Percentiles rank a stretch among this genome's conserved stretches.
These are phyloP conservation scores for Helenozyma rhizophorensis DNA, from an alignment of 805 yeast genomes.

Conservation along the genomic window DNA sequence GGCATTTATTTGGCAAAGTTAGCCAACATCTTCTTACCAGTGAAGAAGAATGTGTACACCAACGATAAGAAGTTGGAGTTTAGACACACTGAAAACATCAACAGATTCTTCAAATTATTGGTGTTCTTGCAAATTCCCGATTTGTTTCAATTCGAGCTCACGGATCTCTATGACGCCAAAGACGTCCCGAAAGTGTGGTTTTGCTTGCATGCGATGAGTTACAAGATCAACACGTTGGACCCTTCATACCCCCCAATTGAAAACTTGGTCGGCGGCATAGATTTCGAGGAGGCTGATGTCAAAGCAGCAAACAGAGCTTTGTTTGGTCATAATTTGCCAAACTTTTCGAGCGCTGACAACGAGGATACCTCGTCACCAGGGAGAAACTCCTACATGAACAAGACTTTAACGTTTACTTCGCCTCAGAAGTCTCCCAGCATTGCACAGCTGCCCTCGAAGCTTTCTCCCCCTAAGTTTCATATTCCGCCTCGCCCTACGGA, in stretches of 20 bases:
- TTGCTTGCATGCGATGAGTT: conserved; percentile 85
- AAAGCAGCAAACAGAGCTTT: conserved; percentile 64
- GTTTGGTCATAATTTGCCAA: conserved; percentile 68
- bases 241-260: conserved; percentile 54
- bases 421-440: conserved; percentile 4
- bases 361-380: conserved; percentile 17
- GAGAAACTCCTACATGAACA: conserved; percentile 15
- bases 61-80: conserved; percentile 62
- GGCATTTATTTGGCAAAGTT: conserved; percentile 84
- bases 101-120: conserved; percentile 69
- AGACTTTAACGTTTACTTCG: conserved; percentile 8
- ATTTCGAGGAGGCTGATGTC: conserved; percentile 67
- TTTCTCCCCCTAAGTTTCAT: neutral
- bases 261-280: conserved; percentile 56
- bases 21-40: conserved; percentile 68
- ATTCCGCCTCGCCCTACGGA: neutral
- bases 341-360: conserved; percentile 49
- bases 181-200: conserved; percentile 92
- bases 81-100: conserved; percentile 90
- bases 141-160: conserved; percentile 82
- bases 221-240: conserved; percentile 57
- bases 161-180: conserved; percentile 88
- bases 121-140: conserved; percentile 76
- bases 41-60: conserved; percentile 51
- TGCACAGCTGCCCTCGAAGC: too few species aligned